Evolutionary conservation across 2,329 filamentous ascomycete genomes (phyloP).

Genomic region (Tolypocladium inflatum): DNA sequence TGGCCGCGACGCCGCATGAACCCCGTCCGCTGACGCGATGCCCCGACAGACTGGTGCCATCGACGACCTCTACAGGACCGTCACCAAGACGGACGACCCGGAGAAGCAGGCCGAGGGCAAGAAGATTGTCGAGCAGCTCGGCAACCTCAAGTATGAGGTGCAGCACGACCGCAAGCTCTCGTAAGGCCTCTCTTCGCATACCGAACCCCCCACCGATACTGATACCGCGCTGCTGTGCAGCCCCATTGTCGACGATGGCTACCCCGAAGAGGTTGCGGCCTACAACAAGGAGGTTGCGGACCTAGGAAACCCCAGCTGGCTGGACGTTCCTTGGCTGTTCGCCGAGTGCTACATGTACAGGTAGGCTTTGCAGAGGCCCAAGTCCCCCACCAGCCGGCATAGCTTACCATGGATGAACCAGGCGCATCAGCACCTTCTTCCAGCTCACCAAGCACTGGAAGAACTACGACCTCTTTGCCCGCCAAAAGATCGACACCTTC

Average conservation of each 20-base stretch:
- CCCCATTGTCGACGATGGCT: slow-evolving; percentile 67
- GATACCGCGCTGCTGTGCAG: slow-evolving; percentile 27
- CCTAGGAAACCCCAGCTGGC: slow-evolving; percentile 69
- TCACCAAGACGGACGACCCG: slow-evolving; percentile 47
- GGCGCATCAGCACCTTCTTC: slow-evolving; percentile 76
- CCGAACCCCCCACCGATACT: not conserved
- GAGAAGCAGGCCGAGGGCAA: slow-evolving; percentile 74
- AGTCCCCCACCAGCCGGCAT: not conserved
- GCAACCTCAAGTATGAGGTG: slow-evolving; percentile 84
- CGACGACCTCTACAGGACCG: slow-evolving; percentile 81
- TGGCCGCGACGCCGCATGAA: too few relatives aligned
- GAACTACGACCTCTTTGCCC: slow-evolving; percentile 77
- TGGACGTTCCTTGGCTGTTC: slow-evolving; percentile 79
- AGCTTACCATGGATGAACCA: slow-evolving; percentile 12
- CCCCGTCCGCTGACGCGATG: not conserved
- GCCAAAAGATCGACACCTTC: slow-evolving; percentile 88
- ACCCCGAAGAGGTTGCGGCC: slow-evolving; percentile 64
- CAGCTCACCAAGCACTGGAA: slow-evolving; percentile 73
- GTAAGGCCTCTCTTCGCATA: slow-evolving; percentile 35
- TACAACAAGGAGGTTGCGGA: slow-evolving; percentile 83
- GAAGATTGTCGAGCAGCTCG: slow-evolving; percentile 68
- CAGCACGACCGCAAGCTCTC: slow-evolving; percentile 76
- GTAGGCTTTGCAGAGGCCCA: slow-evolving; percentile 26
- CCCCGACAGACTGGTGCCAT: slow-evolving; percentile 69
- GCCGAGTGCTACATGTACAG: slow-evolving; percentile 91